Evolutionary conservation across 2,329 filamentous ascomycete species (phyloP), one percentile per base, ranked within the genome.

Genomic region (Trichophaea hybrida): DNA sequence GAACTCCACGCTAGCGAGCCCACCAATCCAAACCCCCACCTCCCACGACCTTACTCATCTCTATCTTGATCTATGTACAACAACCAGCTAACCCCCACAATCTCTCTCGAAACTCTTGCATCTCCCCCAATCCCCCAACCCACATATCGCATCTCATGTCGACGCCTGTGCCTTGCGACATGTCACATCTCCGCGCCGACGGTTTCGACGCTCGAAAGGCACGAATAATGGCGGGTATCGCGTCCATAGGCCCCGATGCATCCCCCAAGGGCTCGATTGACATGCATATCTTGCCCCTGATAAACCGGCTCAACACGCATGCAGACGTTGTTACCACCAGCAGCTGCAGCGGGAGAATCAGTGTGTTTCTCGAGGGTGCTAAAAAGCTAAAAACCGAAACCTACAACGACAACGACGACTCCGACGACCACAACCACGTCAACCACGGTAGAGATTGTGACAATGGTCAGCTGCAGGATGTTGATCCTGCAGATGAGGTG

Each of bases 231-330:
- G 73, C 77, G 46, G 80, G 84, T 65, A 81, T 96, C 2, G 75
- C 80, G 6, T 76, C 82, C 2, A 85, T 88, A 1, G 79, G 81
- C 48, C 77, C 76, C 3, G 91, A 96, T 72, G 78, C 85, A 6
- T 94, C 88, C 1, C 90, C 91, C 2, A 96, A 96, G 74, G 91
- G 90, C 13, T 85, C 83, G 0, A 80, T 97, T 17, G 91, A 97
- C 71, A 80, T 75, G 52, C 85, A 82, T 0, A 89, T 97, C 65
- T 79, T 84, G 51, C 77, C 83, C 24, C 75, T 96, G 57, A 89
- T 97, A 62, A 77, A 78, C 55, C 81, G 85, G 66, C 84, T 97
- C 70, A 97, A 97, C 72, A 71, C 68, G 1, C 70, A 84, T 5
- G 78, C 83, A 1, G 88, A 87, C 1, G 79, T 90, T 44, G 88